Percentiles rank a stretch among this genome's conserved stretches.
Evolutionary conservation across 192 early-diverging fungal genomes (phyloP).

Genomic region (Gaertneriomyces semiglobifer): DNA sequence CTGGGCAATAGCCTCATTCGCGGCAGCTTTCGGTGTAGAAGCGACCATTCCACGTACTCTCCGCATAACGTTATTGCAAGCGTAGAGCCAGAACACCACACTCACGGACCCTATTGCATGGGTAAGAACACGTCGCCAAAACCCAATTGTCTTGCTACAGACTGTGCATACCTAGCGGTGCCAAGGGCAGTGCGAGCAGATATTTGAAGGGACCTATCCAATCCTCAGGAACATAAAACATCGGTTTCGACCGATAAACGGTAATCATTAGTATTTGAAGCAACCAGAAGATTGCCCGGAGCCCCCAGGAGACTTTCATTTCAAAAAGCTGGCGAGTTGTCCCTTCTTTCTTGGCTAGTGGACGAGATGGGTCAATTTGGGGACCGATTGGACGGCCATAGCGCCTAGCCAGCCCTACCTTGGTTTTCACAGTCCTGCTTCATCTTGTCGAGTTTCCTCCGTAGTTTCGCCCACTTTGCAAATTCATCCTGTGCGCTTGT

Average conservation of each 20-base stretch:
- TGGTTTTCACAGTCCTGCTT: conserved; percentile 67
- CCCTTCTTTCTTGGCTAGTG: conserved; percentile 51
- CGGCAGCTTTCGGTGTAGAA: no score
- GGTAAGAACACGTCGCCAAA: not conserved
- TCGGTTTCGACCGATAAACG: conserved; percentile 64
- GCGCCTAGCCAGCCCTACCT: conserved; percentile 39
- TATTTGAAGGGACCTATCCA: conserved; percentile 75
- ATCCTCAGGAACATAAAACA: conserved; percentile 72
- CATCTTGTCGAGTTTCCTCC: conserved; percentile 71
- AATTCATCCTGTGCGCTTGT: conserved; percentile 67
- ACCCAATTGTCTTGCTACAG: conserved; percentile 7
- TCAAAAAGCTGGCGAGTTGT: conserved; percentile 70
- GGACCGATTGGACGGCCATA: not conserved
- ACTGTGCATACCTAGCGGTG: conserved; percentile 53
- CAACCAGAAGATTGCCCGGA: conserved; percentile 64
- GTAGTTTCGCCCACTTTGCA: conserved; percentile 87
- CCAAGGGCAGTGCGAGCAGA: conserved; percentile 67
- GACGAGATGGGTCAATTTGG: not conserved
- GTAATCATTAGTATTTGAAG: conserved; percentile 60
- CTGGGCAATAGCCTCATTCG: no score
- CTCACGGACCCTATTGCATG: conserved; percentile 63
- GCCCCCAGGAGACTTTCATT: conserved; percentile 67
- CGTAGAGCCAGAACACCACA: conserved; percentile 71
- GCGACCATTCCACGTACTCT: not conserved
- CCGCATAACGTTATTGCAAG: conserved; percentile 38